Evolutionary conservation across 2,329 filamentous ascomycete species (phyloP).

Genomic region (Canariomyces notabilis): DNA sequence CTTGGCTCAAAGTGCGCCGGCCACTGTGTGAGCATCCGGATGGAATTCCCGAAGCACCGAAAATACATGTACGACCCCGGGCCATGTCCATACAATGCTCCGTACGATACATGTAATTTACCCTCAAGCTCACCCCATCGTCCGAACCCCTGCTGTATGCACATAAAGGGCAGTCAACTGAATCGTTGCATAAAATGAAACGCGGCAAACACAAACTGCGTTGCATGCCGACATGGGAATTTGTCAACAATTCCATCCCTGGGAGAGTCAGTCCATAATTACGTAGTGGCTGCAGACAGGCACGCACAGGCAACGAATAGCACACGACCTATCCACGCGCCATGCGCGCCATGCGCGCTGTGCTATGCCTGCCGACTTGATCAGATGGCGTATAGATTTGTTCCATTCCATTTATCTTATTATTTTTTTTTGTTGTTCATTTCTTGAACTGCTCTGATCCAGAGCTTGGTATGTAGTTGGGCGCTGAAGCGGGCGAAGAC

Average conservation of each 20-base stretch:
- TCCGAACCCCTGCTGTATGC: too few species aligned
- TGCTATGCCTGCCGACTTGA: background rate
- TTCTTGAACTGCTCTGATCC: background rate
- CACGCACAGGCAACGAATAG: background rate
- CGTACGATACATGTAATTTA: too few species aligned
- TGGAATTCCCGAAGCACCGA: background rate
- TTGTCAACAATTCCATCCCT: constrained; percentile 15
- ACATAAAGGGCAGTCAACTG: too few species aligned
- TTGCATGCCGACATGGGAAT: constrained; percentile 18
- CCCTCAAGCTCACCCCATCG: too few species aligned
- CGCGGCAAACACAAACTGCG: too few species aligned
- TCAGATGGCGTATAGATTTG: too few species aligned
- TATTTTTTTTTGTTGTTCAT: too few species aligned
- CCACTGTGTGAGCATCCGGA: background rate
- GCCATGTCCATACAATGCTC: background rate
- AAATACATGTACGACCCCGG: too few species aligned
- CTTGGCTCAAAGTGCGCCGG: too few species aligned
- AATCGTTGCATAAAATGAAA: too few species aligned
- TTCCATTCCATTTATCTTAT: too few species aligned
- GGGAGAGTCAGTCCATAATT: constrained; percentile 12
- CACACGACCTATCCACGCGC: constrained; percentile 7
- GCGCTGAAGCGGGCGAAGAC: constrained; percentile 3
- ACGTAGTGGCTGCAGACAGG: constrained; percentile 16
- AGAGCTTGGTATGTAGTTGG: background rate
- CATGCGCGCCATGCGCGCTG: background rate